phyloP scores from a whole-genome alignment of 352 stramenopile species.

The Globisporangium acanthophoron region DNA sequence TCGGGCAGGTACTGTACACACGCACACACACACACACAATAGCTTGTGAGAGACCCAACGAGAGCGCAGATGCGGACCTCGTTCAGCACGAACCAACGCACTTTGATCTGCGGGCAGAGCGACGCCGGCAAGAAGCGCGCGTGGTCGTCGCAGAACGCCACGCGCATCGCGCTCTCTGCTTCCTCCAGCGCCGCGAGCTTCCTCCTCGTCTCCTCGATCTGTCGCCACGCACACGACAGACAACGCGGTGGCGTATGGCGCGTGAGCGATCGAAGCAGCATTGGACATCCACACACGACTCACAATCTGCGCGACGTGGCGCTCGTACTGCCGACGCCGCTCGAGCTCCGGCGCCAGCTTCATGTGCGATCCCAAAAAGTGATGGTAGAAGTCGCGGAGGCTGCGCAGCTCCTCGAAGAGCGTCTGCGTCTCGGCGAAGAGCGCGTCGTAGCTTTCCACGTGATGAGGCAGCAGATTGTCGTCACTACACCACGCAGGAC shows the following conservation, averaged over 20 bases:
- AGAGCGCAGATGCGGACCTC: too few species aligned
- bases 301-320: slow-evolving; percentile 47
- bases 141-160: slow-evolving; percentile 51
- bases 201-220: slow-evolving; percentile 52
- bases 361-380: slow-evolving; percentile 64
- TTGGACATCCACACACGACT: neutral
- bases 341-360: slow-evolving; percentile 50
- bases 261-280: neutral
- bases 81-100: slow-evolving; percentile 12
- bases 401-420: slow-evolving; percentile 75
- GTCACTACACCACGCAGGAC: neutral
- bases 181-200: slow-evolving; percentile 46
- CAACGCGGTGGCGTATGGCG: neutral
- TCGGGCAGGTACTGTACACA: slow-evolving; percentile 41
- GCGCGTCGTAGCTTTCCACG: slow-evolving; percentile 45
- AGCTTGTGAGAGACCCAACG: too few species aligned
- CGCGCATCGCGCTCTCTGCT: slow-evolving; percentile 35
- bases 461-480: neutral
- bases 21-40: neutral
- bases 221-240: neutral
- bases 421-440: slow-evolving; percentile 60
- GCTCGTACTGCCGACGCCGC: slow-evolving; percentile 49
- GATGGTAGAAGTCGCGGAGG: slow-evolving; percentile 79
- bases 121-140: slow-evolving; percentile 63
- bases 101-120: slow-evolving; percentile 69